Evolutionary conservation across 2,329 filamentous ascomycete species (phyloP).

Genomic region (Colletotrichum filicis): DNA sequence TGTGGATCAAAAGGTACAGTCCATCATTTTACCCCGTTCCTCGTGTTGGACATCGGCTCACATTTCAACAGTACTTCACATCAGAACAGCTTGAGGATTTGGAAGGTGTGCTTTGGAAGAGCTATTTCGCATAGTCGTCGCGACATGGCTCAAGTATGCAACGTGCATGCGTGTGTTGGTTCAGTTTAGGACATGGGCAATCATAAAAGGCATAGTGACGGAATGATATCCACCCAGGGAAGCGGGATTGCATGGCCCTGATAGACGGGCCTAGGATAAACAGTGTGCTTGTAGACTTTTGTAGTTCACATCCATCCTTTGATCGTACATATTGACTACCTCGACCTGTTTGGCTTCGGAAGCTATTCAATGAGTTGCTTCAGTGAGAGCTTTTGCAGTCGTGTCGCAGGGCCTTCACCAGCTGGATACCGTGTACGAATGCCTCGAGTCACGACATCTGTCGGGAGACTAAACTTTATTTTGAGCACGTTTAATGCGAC

Average conservation of each 20-base stretch:
- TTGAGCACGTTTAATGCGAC: not conserved
- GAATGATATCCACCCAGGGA: slow-evolving; percentile 22
- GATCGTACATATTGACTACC: not conserved
- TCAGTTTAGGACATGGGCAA: not conserved
- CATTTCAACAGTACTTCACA: slow-evolving; percentile 75
- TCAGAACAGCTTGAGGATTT: slow-evolving; percentile 93
- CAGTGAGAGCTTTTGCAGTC: too few relatives aligned
- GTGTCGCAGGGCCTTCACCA: not conserved
- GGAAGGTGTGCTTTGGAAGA: slow-evolving; percentile 98
- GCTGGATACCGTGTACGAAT: not conserved
- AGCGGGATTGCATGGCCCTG: slow-evolving; percentile 3
- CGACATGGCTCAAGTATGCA: not conserved
- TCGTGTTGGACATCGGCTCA: slow-evolving; percentile 35
- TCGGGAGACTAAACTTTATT: not conserved
- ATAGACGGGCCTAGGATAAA: slow-evolving; percentile 22
- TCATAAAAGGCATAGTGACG: slow-evolving; percentile 9
- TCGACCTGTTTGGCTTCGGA: too few relatives aligned
- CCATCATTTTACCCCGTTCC: not conserved
- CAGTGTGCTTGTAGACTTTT: slow-evolving; percentile 6
- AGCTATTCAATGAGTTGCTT: too few relatives aligned
- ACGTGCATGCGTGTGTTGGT: not conserved
- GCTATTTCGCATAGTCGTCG: slow-evolving; percentile 84
- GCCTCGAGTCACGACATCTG: not conserved
- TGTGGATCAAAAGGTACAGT: slow-evolving; percentile 92
- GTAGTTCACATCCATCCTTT: not conserved